Conservation (phyloP, 2,329 filamentous ascomycete species). For the Sclerotinia subarctica region DNA sequence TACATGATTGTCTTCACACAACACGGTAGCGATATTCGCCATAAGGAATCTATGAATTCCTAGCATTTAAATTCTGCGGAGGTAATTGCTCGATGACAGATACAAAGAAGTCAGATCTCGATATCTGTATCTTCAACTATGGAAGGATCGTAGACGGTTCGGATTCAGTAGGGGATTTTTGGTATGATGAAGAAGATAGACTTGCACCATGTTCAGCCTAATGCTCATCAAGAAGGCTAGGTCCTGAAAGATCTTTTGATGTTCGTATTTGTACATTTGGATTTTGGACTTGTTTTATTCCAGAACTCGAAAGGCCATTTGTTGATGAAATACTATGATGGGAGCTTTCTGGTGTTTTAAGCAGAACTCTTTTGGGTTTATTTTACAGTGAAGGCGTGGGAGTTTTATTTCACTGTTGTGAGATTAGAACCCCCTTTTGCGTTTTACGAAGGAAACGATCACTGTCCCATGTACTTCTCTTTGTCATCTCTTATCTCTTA, state of each 20-base stretch:
- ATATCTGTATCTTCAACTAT: not conserved
- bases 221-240: no score
- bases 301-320: no score
- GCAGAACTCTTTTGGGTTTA: not conserved
- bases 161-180: not conserved
- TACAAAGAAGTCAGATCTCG: not conserved
- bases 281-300: not conserved
- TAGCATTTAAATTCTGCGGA: not conserved
- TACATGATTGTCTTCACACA: not conserved
- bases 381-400: not conserved
- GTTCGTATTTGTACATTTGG: not conserved
- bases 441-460: not conserved
- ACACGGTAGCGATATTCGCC: not conserved
- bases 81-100: not conserved
- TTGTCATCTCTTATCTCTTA: not conserved
- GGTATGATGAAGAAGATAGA: not conserved
- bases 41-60: not conserved
- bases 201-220: not conserved
- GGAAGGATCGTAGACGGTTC: not conserved
- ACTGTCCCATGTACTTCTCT: not conserved
- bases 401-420: not conserved
- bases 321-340: no score
- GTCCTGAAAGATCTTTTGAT: not conserved
- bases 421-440: no score
- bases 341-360: not conserved